Base-by-base conservation (phyloP, 1,139 yeast species). In the Scheffersomyces illinoinensis region DNA sequence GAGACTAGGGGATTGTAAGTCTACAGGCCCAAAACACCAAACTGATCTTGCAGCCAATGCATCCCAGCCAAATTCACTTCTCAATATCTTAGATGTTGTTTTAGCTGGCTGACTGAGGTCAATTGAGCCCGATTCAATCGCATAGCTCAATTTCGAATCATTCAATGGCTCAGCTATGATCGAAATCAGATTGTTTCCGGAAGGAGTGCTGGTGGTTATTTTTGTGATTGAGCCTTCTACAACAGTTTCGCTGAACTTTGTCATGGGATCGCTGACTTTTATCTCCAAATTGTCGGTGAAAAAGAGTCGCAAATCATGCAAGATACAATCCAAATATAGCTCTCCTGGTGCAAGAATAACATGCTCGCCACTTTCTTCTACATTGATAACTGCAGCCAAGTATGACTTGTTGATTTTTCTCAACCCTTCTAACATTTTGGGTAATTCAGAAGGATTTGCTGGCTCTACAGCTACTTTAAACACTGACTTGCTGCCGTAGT, bases 351-450 rank as follows among this genome's bases (percentile, higher is more conserved):
- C 97, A 39, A 88, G 69, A 1, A 96, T 71, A 0, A 88, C 87
- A 70, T 90, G 92, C 67, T 93, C 98, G 1, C 98, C 98, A 58
- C 93, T 89, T 64, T 91, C 97, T 70, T 92, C 97, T 0, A 90
- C 93, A 62, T 83, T 86, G 7, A 91, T 77, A 39, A 82, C 81
- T 48, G 88, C 79, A 6, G 93, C 87, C 17, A 90, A 82, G 68
- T 91, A 93, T 1, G 89, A 77, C 63, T 84, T 86, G 63, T 84
- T 84, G 26, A 90, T 77, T 59, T 81, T 84, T 61, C 90, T 79
- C 55, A 95, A 75, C 0, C 93, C 93, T 20, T 85, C 88, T 18
- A 89, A 76, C 68, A 93, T 78, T 61, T 84, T 83, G 0, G 97
- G 96, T 24, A 91, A 75, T 58, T 93, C 97, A 0, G 91, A 83